Conservation (phyloP, 768 basidiomycete genomes). For the Gelatoporia subvermispora region DNA sequence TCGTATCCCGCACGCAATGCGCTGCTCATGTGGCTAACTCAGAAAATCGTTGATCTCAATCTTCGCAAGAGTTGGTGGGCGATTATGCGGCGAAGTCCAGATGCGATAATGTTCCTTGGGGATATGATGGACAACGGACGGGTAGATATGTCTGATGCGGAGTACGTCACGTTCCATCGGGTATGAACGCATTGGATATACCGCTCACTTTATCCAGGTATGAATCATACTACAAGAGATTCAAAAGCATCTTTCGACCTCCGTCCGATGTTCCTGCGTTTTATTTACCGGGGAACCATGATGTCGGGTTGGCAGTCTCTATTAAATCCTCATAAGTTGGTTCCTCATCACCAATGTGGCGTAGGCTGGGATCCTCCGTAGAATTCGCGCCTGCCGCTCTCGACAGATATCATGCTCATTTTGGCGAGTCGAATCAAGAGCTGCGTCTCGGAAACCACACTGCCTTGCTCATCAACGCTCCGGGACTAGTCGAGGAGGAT, state of each 20-base stretch:
- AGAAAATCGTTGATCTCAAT: conserved; percentile 72
- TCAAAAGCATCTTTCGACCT: conserved; percentile 63
- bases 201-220: conserved; percentile 50
- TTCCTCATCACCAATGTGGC: conserved; percentile 2
- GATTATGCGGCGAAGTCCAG: conserved; percentile 53
- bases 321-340: conserved; percentile 1
- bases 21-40: conserved; percentile 54
- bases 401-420: conserved; percentile 66
- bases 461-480: conserved; percentile 68
- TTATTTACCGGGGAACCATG: conserved; percentile 89
- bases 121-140: conserved; percentile 92
- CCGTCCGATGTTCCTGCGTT: conserved; percentile 33
- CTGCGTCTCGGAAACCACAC: conserved; percentile 68
- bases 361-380: conserved; percentile 25
- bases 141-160: conserved; percentile 50
- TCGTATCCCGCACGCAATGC: conserved; percentile 64
- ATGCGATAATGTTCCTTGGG: conserved; percentile 78
- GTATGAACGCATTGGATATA: neutral
- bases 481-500: conserved; percentile 73
- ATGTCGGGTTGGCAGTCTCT: conserved; percentile 58
- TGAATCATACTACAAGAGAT: conserved; percentile 60
- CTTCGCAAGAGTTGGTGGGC: conserved; percentile 82
- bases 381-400: conserved; percentile 20
- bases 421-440: conserved; percentile 67
- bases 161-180: conserved; percentile 51